Evolutionary conservation across 805 yeast species (phyloP).

Genomic region (Vanderwaltozyma verrucispora): DNA sequence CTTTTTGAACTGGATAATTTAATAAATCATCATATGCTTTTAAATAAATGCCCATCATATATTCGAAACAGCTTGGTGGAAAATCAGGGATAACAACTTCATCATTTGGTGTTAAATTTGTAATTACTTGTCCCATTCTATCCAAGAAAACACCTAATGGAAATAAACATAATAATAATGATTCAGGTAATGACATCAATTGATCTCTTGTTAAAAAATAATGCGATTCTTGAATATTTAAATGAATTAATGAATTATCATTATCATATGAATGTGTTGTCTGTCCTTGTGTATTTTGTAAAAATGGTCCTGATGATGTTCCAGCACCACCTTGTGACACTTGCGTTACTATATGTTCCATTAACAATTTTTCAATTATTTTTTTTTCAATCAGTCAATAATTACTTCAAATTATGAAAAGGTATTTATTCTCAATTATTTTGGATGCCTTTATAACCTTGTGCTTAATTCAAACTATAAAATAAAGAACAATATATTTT

Average conservation of each 20-base stretch:
- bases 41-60: slow-evolving; percentile 63
- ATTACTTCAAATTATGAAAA: too few species aligned
- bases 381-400: too few species aligned
- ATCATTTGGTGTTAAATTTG: slow-evolving; percentile 71
- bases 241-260: slow-evolving; percentile 53
- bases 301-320: slow-evolving; percentile 1
- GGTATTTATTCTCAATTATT: too few species aligned
- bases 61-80: slow-evolving; percentile 77
- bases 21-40: slow-evolving; percentile 55
- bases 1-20: slow-evolving; percentile 22
- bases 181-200: slow-evolving; percentile 85
- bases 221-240: slow-evolving; percentile 64
- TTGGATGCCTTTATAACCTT: too few species aligned
- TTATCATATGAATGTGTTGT: slow-evolving; percentile 2
- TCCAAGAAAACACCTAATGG: slow-evolving; percentile 88
- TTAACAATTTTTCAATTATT: too few species aligned
- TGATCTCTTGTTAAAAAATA: slow-evolving; percentile 81
- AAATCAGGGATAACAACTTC: slow-evolving; percentile 68
- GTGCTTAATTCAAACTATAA: too few species aligned
- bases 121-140: slow-evolving; percentile 62
- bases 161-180: slow-evolving; percentile 72
- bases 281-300: not conserved
- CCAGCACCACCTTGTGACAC: slow-evolving; percentile 41
- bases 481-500: too few species aligned
- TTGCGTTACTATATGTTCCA: slow-evolving; percentile 54